phyloP scores from a whole-genome alignment of 768 basidiomycete genomes.

The Collybiopsis confluens region DNA sequence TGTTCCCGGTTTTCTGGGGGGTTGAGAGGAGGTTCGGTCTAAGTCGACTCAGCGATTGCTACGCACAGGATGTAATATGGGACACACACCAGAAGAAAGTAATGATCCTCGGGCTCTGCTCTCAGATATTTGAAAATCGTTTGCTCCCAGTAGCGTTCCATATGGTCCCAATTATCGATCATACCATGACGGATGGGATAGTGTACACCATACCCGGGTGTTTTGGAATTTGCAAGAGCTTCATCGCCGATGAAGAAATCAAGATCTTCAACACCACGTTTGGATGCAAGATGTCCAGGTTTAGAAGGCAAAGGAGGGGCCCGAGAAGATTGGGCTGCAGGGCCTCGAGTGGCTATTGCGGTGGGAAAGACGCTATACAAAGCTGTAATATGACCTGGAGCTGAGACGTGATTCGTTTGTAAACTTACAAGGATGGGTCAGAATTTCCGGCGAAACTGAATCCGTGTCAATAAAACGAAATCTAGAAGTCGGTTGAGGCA shows the following conservation, averaged over 20 bases:
- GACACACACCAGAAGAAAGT: constrained; percentile 90
- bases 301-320: constrained; percentile 80
- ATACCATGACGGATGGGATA: constrained; percentile 97
- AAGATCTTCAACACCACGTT: constrained; percentile 96
- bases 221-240: constrained; percentile 93
- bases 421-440: constrained; percentile 90
- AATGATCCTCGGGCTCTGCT: constrained; percentile 98
- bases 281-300: constrained; percentile 90
- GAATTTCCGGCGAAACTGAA: constrained; percentile 95
- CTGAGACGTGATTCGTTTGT: not conserved
- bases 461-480: not conserved
- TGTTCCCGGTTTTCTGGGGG: constrained; percentile 98
- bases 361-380: constrained; percentile 87
- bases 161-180: constrained; percentile 98
- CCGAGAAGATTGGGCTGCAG: constrained; percentile 55
- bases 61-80: not conserved
- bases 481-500: constrained; percentile 1
- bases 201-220: constrained; percentile 87
- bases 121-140: constrained; percentile 99
- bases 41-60: not conserved
- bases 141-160: constrained; percentile 99
- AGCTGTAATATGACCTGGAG: not conserved
- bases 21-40: constrained; percentile 99
- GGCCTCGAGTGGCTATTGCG: constrained; percentile 88
- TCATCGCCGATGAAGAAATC: constrained; percentile 99